Percentiles rank a stretch among this genome's conserved stretches.
phyloP scores from a whole-genome alignment of 2,329 filamentous ascomycete species.

The Alternaria hordeiaustralica region DNA sequence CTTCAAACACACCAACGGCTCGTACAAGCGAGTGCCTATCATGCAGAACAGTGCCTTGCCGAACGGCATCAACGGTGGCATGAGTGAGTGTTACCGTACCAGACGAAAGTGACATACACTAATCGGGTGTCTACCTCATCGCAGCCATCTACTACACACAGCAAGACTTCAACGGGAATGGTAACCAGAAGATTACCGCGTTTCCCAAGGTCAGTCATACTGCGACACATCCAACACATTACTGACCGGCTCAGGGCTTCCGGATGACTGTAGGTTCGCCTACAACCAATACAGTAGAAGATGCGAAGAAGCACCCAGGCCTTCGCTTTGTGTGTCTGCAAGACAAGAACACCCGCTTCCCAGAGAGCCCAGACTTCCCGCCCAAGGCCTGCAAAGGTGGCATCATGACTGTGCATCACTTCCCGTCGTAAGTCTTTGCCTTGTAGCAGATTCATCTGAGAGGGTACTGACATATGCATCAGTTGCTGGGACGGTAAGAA shows the following conservation, averaged over 20 bases:
- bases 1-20: conserved; percentile 36
- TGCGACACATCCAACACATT: too few relatives aligned
- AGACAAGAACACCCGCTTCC: conserved; percentile 32
- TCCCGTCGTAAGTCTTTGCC: conserved; percentile 12
- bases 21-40: conserved; percentile 35
- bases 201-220: conserved; percentile 31
- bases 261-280: conserved; percentile 45
- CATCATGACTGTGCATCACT: conserved; percentile 26
- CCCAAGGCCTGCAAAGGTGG: conserved; percentile 9
- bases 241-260: conserved; percentile 28
- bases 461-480: background rate
- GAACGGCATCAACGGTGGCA: conserved; percentile 37
- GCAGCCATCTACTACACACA: conserved; percentile 39
- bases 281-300: conserved; percentile 20
- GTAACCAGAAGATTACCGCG: conserved; percentile 30
- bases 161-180: conserved; percentile 43
- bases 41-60: conserved; percentile 19
- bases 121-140: background rate
- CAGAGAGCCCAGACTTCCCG: conserved; percentile 11
- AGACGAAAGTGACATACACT: background rate
- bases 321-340: conserved; percentile 13
- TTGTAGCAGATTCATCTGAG: too few relatives aligned
- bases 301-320: conserved; percentile 4
- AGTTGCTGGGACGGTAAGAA: conserved; percentile 57
- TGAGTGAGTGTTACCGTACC: conserved; percentile 17